Evolutionary conservation across 2,329 filamentous ascomycete species (phyloP).

Genomic region (Metarhizium anisopliae): DNA sequence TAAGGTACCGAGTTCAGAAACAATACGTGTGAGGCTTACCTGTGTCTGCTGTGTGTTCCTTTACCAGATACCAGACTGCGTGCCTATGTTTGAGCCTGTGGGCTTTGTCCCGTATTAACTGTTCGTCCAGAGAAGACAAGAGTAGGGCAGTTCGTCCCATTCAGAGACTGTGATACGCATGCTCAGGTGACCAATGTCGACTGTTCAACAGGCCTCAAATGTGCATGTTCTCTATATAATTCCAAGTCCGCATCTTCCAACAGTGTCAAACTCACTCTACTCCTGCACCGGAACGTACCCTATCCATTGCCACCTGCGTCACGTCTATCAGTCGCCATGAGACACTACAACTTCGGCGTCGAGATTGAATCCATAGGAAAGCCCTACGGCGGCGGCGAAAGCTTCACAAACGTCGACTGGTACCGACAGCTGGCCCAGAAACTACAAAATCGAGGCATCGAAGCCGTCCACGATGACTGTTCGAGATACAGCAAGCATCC

Average conservation of each 20-base stretch:
- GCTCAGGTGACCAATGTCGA: neutral
- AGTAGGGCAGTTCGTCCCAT: neutral
- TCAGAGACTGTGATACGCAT: neutral
- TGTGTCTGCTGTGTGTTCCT: too few relatives aligned
- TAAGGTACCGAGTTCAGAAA: neutral
- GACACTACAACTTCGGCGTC: conserved; percentile 31
- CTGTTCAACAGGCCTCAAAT: neutral
- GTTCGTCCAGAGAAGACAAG: neutral
- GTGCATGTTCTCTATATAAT: neutral
- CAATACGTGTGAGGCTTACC: neutral
- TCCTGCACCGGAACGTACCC: neutral
- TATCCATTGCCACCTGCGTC: neutral
- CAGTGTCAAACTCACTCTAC: neutral
- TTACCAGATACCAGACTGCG: too few relatives aligned
- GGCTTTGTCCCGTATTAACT: neutral
- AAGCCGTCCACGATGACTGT: conserved; percentile 27
- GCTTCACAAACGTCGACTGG: conserved; percentile 30
- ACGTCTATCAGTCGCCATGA: conserved; percentile 5
- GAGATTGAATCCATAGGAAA: conserved; percentile 29
- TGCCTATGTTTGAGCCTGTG: too few relatives aligned
- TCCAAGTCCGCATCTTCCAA: neutral
- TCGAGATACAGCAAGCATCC: conserved; percentile 31
- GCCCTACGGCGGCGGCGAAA: conserved; percentile 26
- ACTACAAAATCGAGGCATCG: conserved; percentile 27
- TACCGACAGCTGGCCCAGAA: conserved; percentile 30